Percentiles rank a stretch among this genome's conserved stretches.
Conservation (phyloP, 495 filamentous ascomycete species). For the Neurospora hispaniola region DNA sequence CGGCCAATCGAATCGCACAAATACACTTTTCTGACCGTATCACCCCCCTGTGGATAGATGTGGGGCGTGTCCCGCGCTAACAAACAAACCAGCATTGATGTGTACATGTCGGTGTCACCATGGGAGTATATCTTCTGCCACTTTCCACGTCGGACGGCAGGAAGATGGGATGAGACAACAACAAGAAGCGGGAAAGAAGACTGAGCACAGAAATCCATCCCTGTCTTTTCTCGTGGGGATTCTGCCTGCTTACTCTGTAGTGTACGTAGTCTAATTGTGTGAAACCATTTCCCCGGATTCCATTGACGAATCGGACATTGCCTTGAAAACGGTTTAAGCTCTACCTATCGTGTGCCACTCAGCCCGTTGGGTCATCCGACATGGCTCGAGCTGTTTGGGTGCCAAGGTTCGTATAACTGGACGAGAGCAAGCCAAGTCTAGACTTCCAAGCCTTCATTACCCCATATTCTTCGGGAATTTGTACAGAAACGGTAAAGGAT, state of each 20-base stretch:
- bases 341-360: background rate
- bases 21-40: too few species aligned
- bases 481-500: background rate
- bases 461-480: background rate
- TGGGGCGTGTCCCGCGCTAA: too few species aligned
- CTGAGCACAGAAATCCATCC: background rate
- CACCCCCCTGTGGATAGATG: too few species aligned
- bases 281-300: background rate
- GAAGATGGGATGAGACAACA: background rate
- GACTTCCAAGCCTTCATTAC: background rate
- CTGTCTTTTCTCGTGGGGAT: background rate
- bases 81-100: too few species aligned
- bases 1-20: too few species aligned
- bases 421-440: background rate
- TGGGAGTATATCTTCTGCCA: background rate
- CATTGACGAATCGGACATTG: background rate
- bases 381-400: background rate
- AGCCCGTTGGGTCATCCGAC: background rate
- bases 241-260: background rate
- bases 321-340: background rate
- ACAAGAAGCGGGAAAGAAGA: background rate
- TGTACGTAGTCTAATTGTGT: background rate
- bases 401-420: background rate
- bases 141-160: background rate
- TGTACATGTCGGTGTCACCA: background rate